phyloP scores from a whole-genome alignment of 257 asterid genomes.

The Echites panduratus region DNA sequence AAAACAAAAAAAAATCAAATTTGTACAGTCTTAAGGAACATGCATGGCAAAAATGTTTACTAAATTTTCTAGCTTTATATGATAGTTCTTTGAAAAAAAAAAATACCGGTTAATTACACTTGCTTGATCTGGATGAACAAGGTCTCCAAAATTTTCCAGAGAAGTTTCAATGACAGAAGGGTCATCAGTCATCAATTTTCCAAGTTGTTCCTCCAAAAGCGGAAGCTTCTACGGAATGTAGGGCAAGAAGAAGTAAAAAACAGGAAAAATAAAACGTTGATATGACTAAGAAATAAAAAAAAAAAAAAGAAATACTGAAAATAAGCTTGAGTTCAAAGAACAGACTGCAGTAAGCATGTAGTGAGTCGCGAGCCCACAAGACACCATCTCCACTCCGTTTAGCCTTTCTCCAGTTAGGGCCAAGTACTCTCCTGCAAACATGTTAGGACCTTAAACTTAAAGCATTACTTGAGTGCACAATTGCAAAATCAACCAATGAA shows the following conservation, averaged over 20 bases:
- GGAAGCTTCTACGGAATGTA: slow-evolving; percentile 62
- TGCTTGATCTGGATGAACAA: slow-evolving; percentile 45
- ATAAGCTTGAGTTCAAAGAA: slow-evolving; percentile 15
- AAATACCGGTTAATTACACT: slow-evolving; percentile 70
- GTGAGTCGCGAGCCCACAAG: slow-evolving; percentile 97
- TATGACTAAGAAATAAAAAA: slow-evolving; percentile 14
- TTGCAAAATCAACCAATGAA: neutral
- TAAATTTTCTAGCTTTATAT: neutral
- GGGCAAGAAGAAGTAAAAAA: slow-evolving; percentile 10
- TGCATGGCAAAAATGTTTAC: neutral
- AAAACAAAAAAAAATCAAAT: neutral
- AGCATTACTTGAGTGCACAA: slow-evolving; percentile 8
- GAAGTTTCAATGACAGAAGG: slow-evolving; percentile 75
- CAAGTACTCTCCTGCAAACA: slow-evolving; percentile 77
- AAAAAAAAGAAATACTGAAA: neutral
- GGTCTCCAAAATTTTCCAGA: slow-evolving; percentile 56
- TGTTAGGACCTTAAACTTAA: slow-evolving; percentile 10
- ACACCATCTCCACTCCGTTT: slow-evolving; percentile 76
- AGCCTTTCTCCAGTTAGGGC: slow-evolving; percentile 85
- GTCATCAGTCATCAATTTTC: slow-evolving; percentile 70
- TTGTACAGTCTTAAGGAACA: neutral
- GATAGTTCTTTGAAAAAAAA: slow-evolving; percentile 5
- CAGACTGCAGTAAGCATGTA: slow-evolving; percentile 46
- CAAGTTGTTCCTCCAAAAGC: slow-evolving; percentile 73
- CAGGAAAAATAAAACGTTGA: slow-evolving; percentile 9